phyloP scores from a whole-genome alignment of 176 grass and related monocot species.

The Oryza coarctata region DNA sequence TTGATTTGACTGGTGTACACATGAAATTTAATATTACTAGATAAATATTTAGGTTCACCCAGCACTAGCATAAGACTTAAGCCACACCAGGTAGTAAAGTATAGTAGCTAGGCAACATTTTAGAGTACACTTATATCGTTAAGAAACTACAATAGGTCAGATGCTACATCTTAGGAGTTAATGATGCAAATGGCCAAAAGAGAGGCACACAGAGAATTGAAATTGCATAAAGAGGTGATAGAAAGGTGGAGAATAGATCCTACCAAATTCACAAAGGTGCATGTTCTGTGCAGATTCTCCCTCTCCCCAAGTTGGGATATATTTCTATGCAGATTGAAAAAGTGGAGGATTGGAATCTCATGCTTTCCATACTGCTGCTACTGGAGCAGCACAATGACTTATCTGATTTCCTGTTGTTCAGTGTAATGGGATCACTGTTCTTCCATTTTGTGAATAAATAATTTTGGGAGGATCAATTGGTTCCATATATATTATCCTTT shows the following conservation, averaged over 20 bases:
- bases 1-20: neutral
- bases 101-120: neutral
- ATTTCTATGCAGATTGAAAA: conserved; percentile 15
- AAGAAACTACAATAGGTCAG: conserved; percentile 28
- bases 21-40: neutral
- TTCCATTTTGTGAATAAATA: neutral
- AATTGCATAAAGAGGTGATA: conserved; percentile 23
- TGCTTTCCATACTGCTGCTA: conserved; percentile 26
- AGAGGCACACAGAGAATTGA: conserved; percentile 49
- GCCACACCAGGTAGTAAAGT: conserved; percentile 15
- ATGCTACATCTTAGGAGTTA: conserved; percentile 32
- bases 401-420: neutral
- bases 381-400: neutral
- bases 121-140: neutral
- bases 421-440: conserved; percentile 26
- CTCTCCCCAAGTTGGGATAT: conserved; percentile 20
- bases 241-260: conserved; percentile 55
- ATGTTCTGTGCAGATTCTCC: conserved; percentile 46
- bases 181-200: conserved; percentile 41
- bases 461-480: neutral
- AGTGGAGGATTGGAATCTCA: conserved; percentile 37
- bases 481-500: conserved; percentile 7
- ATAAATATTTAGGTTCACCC: neutral
- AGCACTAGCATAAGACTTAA: conserved; percentile 19
- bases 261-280: conserved; percentile 30